These are phyloP conservation scores for Rhizophagus prolifer DNA, from an alignment of 192 early-diverging fungal species.

Conservation along the genomic window DNA sequence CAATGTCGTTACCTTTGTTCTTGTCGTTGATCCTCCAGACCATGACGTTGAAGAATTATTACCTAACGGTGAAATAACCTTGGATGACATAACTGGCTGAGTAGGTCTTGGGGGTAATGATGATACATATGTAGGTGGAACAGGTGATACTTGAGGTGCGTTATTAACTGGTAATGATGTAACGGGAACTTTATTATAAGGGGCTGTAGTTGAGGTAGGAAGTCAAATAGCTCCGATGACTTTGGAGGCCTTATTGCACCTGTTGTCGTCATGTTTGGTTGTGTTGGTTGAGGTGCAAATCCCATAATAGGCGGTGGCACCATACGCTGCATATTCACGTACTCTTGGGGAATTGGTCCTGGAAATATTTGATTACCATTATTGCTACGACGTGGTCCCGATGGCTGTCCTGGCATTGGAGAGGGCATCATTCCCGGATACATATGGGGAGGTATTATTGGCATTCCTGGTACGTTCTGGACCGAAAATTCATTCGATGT, in stretches of 20 bases:
- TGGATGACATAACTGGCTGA: not conserved
- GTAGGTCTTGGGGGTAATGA: not conserved
- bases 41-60: not conserved
- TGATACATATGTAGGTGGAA: not conserved
- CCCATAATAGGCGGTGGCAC: conserved; percentile 10
- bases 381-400: conserved; percentile 17
- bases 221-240: conserved; percentile 26
- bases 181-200: not conserved
- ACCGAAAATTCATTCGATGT: not conserved
- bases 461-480: conserved; percentile 7
- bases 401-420: not conserved
- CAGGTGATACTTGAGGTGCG: too few relatives aligned
- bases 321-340: conserved; percentile 11
- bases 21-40: not conserved
- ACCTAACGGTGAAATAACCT: not conserved
- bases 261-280: not conserved
- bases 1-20: not conserved
- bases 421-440: conserved; percentile 1
- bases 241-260: conserved; percentile 26
- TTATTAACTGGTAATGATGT: not conserved
- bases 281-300: not conserved
- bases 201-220: not conserved
- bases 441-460: conserved; percentile 8
- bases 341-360: not conserved
- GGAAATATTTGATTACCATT: conserved; percentile 13